Evolutionary conservation across 2,329 filamentous ascomycete genomes (phyloP).

Genomic region (Penicillium sp.): DNA sequence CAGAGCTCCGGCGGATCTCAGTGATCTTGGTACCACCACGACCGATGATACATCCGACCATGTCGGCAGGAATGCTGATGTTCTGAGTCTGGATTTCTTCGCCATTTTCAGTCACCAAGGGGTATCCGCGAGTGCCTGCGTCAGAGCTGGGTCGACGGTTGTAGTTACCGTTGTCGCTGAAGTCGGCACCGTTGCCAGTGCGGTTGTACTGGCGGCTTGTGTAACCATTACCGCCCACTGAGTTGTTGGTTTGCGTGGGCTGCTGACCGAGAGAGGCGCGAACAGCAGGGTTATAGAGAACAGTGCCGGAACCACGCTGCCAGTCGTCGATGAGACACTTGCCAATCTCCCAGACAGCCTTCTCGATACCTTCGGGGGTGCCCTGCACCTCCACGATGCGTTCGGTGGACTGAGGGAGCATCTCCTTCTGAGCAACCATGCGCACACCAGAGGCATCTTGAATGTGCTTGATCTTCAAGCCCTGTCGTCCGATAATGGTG

Average conservation of each 20-base stretch:
- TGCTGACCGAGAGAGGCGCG: constrained; percentile 73
- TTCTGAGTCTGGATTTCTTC: constrained; percentile 99
- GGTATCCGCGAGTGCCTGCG: constrained; percentile 76
- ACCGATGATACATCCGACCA: constrained; percentile 99
- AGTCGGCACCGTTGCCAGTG: constrained; percentile 96
- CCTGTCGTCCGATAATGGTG: constrained; percentile 95
- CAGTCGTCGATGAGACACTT: constrained; percentile 98
- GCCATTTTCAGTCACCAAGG: constrained; percentile 91
- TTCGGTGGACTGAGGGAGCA: constrained; percentile 98
- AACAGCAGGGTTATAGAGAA: constrained; percentile 95
- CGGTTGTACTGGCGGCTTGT: constrained; percentile 77
- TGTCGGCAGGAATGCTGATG: constrained; percentile 98
- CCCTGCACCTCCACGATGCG: constrained; percentile 97
- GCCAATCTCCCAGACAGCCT: constrained; percentile 97
- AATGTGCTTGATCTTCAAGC: constrained; percentile 99
- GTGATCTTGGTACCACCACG: constrained; percentile 95
- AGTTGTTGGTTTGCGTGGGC: constrained; percentile 56
- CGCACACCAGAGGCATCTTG: constrained; percentile 95
- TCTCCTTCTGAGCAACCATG: constrained; percentile 99
- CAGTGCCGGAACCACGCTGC: constrained; percentile 94
- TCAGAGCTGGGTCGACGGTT: constrained; percentile 84
- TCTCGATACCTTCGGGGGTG: constrained; percentile 91
- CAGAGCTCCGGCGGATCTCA: constrained; percentile 96
- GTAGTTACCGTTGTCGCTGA: constrained; percentile 81
- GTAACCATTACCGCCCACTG: constrained; percentile 53